phyloP scores from a whole-genome alignment of 306 rosid genomes.

The Vigna hirtella region DNA sequence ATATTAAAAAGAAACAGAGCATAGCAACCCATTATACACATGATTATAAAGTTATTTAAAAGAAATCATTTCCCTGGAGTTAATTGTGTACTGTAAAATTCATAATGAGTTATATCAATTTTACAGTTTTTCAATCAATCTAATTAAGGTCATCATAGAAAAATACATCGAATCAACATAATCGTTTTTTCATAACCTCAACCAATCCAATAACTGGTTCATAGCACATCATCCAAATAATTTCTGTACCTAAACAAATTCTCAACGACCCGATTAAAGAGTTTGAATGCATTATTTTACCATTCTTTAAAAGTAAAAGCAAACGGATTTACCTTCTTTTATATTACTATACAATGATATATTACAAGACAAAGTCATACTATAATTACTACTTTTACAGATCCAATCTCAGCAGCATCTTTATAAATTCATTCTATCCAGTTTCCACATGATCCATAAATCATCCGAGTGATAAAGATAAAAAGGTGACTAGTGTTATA shows the following conservation, averaged over 20 bases:
- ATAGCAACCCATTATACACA: not conserved
- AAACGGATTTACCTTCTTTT: not conserved
- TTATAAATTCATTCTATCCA: not conserved
- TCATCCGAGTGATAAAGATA: not conserved
- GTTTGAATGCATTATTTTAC: too few species aligned
- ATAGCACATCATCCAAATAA: too few species aligned
- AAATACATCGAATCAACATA: too few species aligned
- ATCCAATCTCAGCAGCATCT: not conserved
- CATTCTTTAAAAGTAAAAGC: too few species aligned
- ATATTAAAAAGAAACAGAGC: not conserved
- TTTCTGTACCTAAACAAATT: too few species aligned
- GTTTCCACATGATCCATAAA: not conserved
- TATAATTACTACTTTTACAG: not conserved
- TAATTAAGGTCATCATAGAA: not conserved
- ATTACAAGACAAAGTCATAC: not conserved
- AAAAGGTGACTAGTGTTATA: too few species aligned
- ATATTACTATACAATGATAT: not conserved
- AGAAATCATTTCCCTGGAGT: too few species aligned
- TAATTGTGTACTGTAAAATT: too few species aligned
- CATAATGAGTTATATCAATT: not conserved
- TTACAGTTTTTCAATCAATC: not conserved
- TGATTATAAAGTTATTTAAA: not conserved
- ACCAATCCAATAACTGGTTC: too few species aligned
- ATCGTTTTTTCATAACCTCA: too few species aligned
- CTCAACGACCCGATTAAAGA: too few species aligned